Base-by-base conservation (phyloP, 2,329 filamentous ascomycete species). In the Fusarium sp. region DNA sequence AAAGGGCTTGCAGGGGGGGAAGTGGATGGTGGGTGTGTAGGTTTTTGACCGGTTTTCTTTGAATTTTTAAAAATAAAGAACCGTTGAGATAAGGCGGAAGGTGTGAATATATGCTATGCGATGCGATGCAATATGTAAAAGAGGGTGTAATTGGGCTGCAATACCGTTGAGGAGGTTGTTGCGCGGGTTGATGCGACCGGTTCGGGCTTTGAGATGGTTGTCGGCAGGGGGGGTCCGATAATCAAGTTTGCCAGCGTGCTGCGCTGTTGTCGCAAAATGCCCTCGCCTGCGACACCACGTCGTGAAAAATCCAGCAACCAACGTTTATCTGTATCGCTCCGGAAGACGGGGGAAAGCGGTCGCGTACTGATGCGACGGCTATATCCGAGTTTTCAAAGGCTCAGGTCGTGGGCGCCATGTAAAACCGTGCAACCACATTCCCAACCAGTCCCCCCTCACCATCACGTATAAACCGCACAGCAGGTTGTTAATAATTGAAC, bases 21-120 rank as follows among this genome's bases (percentile, higher is more conserved):
- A 55, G 33, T 62, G 51, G 68, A 74, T 46, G 42, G 42, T 46
- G 63, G 72, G 64, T 63, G 29, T 58, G 29, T 58, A 65, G 68
- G 67, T 69, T 64, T 25, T 46, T 46, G 20, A 46, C 20, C 42
- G 23, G 42, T 46, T 27, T 27, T 27, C 14, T 27, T 27, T 27
- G 9, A 11, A n/a, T 4, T 9, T 14, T 3, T 8, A 25, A 44
- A 13, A 20, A 20, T 4, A 13, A 18, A 20, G 6, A 23, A 46
- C 20, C 42, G 49, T 53, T 34, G 29, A 23, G 49, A 50, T 29
- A 49, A 44, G 49, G 25, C 23, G 6, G 36, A 40, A 27, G 23
- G 54, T 58, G 31, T n/a, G 27, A 60, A 38, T 10, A 38, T 10
- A 38, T 38, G 36, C 7, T 5, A 38, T 54, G 50, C 55, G 34